Evolutionary conservation across 352 stramenopile genomes (phyloP).

Genomic region (Pythium grandisporangium): DNA sequence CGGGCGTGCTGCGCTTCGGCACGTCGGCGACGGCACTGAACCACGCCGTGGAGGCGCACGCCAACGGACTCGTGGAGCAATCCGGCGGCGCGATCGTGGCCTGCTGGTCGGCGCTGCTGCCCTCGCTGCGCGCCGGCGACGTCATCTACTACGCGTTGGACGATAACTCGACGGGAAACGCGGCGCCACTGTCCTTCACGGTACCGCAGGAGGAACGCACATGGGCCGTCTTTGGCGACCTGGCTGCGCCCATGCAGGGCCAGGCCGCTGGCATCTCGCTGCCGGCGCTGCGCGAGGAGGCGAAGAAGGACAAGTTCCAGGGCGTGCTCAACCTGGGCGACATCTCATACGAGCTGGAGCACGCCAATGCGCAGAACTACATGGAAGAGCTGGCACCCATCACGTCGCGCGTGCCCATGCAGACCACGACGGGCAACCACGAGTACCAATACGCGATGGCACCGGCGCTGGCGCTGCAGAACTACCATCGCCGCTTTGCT

Average conservation of each 20-base stretch:
- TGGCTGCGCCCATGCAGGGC: conserved; percentile 42
- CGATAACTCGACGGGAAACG: conserved; percentile 5
- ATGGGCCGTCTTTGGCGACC: conserved; percentile 73
- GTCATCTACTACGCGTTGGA: conserved; percentile 60
- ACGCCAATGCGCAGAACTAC: conserved; percentile 60
- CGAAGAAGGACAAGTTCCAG: conserved; percentile 26
- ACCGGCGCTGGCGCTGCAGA: conserved; percentile 49
- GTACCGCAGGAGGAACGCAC: conserved; percentile 29
- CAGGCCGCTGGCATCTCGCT: conserved; percentile 49
- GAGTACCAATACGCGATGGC: conserved; percentile 54
- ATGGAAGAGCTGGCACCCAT: conserved; percentile 61
- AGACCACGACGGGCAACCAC: conserved; percentile 72
- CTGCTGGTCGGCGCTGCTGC: conserved; percentile 55
- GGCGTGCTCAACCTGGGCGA: conserved; percentile 71
- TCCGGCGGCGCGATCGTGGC: conserved; percentile 17
- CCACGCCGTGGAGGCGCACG: conserved; percentile 21
- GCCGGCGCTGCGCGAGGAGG: conserved; percentile 44
- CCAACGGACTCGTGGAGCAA: conserved; percentile 38
- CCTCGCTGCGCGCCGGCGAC: conserved; percentile 24
- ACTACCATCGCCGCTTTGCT: conserved; percentile 61
- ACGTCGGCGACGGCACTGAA: conserved; percentile 24
- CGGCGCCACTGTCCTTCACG: conserved; percentile 31
- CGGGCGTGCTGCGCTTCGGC: conserved; percentile 33
- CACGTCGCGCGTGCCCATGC: conserved; percentile 53
- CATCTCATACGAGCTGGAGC: conserved; percentile 58